phyloP scores from a whole-genome alignment of 1,139 yeast genomes.

The Taphrina communis region DNA sequence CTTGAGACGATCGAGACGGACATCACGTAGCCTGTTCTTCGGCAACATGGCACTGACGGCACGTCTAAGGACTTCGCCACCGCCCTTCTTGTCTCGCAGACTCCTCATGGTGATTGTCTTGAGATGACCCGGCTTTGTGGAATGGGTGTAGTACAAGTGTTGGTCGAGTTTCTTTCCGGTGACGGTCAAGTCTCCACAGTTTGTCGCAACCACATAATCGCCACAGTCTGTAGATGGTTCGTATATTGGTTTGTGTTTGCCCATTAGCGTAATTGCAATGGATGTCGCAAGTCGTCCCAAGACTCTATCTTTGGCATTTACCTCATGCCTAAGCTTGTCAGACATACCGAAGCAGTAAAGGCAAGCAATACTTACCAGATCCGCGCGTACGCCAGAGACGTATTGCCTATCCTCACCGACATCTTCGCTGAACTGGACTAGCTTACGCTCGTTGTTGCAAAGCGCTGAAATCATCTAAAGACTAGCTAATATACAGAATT shows the following conservation, averaged over 20 bases:
- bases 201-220: slow-evolving; percentile 95
- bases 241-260: slow-evolving; percentile 92
- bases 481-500: background rate
- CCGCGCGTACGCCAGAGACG: slow-evolving; percentile 32
- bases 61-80: slow-evolving; percentile 75
- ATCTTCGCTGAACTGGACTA: background rate
- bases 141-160: slow-evolving; percentile 89
- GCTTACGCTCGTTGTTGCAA: background rate
- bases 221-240: slow-evolving; percentile 84
- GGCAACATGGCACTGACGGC: slow-evolving; percentile 98
- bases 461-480: background rate
- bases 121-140: slow-evolving; percentile 87
- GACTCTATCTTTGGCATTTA: slow-evolving; percentile 84
- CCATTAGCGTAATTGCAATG: slow-evolving; percentile 86
- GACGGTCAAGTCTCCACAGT: slow-evolving; percentile 77
- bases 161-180: slow-evolving; percentile 85
- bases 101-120: slow-evolving; percentile 82
- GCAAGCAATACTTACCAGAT: slow-evolving; percentile 16
- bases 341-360: background rate
- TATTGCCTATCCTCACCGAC: slow-evolving; percentile 40
- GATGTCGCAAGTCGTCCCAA: slow-evolving; percentile 90
- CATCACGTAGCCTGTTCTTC: slow-evolving; percentile 79
- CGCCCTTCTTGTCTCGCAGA: slow-evolving; percentile 78
- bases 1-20: slow-evolving; percentile 81
- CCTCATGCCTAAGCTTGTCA: slow-evolving; percentile 73